These are phyloP conservation scores for Blastobotrys attinorum DNA, from an alignment of 805 yeast species.

Conservation along the genomic window DNA sequence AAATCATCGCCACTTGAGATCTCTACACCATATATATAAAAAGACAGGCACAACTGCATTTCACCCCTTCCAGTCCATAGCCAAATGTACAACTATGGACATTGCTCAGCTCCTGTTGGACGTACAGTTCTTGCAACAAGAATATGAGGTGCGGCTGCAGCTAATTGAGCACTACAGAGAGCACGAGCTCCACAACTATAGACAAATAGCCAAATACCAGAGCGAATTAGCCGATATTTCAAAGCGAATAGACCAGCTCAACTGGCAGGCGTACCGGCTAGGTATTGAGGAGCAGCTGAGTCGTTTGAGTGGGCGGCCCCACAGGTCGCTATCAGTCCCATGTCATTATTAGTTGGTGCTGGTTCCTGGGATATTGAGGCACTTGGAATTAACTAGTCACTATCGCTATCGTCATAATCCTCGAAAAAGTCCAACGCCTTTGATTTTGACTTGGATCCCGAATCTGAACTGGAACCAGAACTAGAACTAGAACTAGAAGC, in stretches of 20 bases:
- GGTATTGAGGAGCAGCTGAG: too few relatives aligned
- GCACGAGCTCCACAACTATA: neutral
- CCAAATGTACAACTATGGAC: too few relatives aligned
- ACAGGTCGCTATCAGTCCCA: too few relatives aligned
- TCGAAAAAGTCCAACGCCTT: conserved; percentile 7
- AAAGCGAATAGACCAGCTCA: neutral
- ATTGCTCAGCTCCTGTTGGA: too few relatives aligned
- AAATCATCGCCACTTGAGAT: too few relatives aligned
- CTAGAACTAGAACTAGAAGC: neutral
- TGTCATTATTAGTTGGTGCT: too few relatives aligned
- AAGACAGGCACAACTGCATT: neutral
- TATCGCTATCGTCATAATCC: neutral
- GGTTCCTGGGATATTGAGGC: too few relatives aligned
- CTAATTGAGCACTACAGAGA: neutral
- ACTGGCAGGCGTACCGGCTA: too few relatives aligned
- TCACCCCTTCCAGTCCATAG: too few relatives aligned
- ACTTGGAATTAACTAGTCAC: too few relatives aligned
- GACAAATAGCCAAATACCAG: neutral
- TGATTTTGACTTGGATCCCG: neutral
- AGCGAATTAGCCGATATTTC: neutral
- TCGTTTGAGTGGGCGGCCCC: too few relatives aligned
- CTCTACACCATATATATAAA: too few relatives aligned
- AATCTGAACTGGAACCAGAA: neutral
- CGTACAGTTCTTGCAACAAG: neutral
- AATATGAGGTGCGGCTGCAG: neutral